These are phyloP conservation scores for Torrubiella hemipterigena DNA, from an alignment of 2,329 filamentous ascomycete species.

Conservation along the genomic window DNA sequence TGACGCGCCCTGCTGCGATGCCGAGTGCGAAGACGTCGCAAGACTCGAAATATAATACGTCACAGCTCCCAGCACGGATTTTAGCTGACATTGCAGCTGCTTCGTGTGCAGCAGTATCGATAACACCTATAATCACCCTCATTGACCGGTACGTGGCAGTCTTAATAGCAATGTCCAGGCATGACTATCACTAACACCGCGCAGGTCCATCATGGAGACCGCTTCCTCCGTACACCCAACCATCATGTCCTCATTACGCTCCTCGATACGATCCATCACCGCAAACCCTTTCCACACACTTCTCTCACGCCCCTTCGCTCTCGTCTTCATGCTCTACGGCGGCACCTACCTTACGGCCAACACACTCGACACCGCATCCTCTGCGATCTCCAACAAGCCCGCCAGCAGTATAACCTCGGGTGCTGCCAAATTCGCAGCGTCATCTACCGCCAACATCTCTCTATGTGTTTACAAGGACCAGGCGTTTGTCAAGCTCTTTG, in stretches of 20 bases:
- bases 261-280: constrained; percentile 44
- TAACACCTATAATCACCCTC: constrained; percentile 75
- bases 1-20: too few relatives aligned
- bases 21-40: too few relatives aligned
- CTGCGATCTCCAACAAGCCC: constrained; percentile 46
- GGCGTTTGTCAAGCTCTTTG: constrained; percentile 74
- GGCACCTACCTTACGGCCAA: constrained; percentile 88
- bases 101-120: constrained; percentile 57
- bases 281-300: constrained; percentile 49
- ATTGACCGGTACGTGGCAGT: constrained; percentile 60
- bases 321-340: constrained; percentile 68
- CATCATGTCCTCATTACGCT: constrained; percentile 45
- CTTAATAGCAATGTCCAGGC: too few relatives aligned
- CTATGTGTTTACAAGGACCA: constrained; percentile 86
- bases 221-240: constrained; percentile 52
- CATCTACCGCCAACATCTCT: constrained; percentile 69
- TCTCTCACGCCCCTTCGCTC: constrained; percentile 52
- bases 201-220: constrained; percentile 68
- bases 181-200: not conserved
- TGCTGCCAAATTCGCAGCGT: constrained; percentile 68
- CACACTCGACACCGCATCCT: constrained; percentile 65
- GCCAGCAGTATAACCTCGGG: constrained; percentile 59
- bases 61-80: too few relatives aligned
- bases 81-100: too few relatives aligned
- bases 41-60: too few relatives aligned